phyloP scores from a whole-genome alignment of 2,329 filamentous ascomycete species.

The Diplocarpon rosae region DNA sequence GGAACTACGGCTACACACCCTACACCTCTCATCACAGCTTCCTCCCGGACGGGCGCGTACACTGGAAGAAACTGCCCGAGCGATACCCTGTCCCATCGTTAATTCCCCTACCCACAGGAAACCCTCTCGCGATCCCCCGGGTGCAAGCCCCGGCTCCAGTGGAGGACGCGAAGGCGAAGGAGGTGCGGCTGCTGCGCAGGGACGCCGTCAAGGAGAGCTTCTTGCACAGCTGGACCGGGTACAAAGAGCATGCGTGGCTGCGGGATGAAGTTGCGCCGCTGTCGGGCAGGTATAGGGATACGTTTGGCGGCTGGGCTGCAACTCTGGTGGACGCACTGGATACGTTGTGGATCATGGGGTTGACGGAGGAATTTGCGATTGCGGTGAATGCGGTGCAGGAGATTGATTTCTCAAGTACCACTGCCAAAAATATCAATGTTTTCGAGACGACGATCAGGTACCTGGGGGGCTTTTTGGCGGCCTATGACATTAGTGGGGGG shows the following conservation, averaged over 20 bases:
- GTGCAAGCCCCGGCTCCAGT: conserved; percentile 19
- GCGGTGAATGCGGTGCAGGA: conserved; percentile 55
- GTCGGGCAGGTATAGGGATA: conserved; percentile 55
- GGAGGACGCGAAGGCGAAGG: conserved; percentile 17
- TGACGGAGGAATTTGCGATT: conserved; percentile 69
- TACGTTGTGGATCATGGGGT: conserved; percentile 76
- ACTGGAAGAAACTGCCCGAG: conserved; percentile 26
- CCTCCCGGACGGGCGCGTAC: conserved; percentile 44
- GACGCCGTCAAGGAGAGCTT: conserved; percentile 25
- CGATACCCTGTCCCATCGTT: conserved; percentile 21
- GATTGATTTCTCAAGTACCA: conserved; percentile 71
- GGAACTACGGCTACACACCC: conserved; percentile 14
- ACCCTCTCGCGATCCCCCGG: conserved; percentile 18
- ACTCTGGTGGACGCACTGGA: conserved; percentile 76
- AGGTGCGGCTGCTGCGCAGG: conserved; percentile 17
- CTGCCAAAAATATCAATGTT: conserved; percentile 32
- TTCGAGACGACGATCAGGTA: conserved; percentile 93
- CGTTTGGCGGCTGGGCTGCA: conserved; percentile 87
- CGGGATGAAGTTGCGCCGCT: conserved; percentile 79
- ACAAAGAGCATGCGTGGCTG: conserved; percentile 68
- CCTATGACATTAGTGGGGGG: conserved; percentile 74
- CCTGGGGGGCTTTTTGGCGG: conserved; percentile 72
- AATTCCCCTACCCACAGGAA: conserved; percentile 22
- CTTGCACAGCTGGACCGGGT: conserved; percentile 59
- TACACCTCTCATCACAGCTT: conserved; percentile 10